Evolutionary conservation across 176 grass and related monocot species (phyloP), one percentile per base, ranked within the genome.

Genomic region (Echinochloa phyllopogon): DNA sequence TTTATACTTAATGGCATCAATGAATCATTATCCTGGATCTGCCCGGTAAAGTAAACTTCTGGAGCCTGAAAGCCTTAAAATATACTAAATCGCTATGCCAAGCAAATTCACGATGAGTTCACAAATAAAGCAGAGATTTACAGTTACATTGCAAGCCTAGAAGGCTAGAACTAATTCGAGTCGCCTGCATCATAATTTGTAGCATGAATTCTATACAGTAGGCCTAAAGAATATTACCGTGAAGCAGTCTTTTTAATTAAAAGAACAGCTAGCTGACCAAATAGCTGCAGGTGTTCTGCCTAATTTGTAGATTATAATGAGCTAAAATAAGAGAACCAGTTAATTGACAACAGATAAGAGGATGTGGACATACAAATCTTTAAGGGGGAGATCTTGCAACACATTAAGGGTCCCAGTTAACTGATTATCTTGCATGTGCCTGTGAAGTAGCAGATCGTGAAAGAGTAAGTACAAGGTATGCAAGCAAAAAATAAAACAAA

Each of bases 331-430:
- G 55, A 7, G 10, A 72, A 82, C 50, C 55, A 65, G 77, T 60
- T 70, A 60, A 44, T 4, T 69, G 5, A 84, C 51, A 38, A 80
- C 49, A 91, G 45, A 58, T 25, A 85, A 78, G 60, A 79, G 38
- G 64, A 65, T 17, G 38, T 86, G 80, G 68, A 85, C 71, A 60
- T 98, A 98, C 96, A 98, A 89, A 90, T 98, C 91, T 94, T 90
- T 86, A 63, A 98, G 86, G 51, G 96, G 83, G 49, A 98, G 96
- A 89, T 92, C 84, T 89, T 95, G 83, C 93, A 98, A 90, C 37
- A 94, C 87, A 83, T 90, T 70, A 47, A 98, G 96, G 27, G 79
- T 92, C 5, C 96, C 93, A 65, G 89, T 89, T 79, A 98, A 78
- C 40, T 76, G 77, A 87, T 98, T 95, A 74, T 95, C 81, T 83